Evolutionary conservation across 2,329 filamentous ascomycete species (phyloP).

Genomic region (Ophiostoma montium): DNA sequence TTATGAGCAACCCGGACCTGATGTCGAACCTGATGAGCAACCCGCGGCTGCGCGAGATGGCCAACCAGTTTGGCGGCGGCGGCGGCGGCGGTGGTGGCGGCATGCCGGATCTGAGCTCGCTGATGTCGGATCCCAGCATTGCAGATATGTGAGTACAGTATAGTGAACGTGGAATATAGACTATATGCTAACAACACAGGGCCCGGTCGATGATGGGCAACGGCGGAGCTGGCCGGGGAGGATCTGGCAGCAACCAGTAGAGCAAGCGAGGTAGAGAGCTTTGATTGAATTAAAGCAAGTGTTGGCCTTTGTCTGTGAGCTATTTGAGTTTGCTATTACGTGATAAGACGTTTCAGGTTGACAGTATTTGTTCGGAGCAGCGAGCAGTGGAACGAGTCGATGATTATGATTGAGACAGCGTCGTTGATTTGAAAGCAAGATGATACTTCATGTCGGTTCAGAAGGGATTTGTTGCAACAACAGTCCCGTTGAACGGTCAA

Average conservation of each 20-base stretch:
- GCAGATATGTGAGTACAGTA: conserved; percentile 48
- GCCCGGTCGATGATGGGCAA: conserved; percentile 20
- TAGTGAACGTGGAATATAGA: conserved; percentile 37
- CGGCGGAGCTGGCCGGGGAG: conserved; percentile 8
- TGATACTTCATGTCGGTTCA: too few relatives aligned
- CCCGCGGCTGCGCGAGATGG: conserved; percentile 77
- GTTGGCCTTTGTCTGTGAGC: too few relatives aligned
- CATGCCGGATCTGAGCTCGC: conserved; percentile 69
- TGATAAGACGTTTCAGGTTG: too few relatives aligned
- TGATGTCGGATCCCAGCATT: conserved; percentile 89
- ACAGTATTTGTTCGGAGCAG: too few relatives aligned
- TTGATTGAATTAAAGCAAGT: too few relatives aligned
- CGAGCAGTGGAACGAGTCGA: too few relatives aligned
- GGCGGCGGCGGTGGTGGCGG: conserved; percentile 36
- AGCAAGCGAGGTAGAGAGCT: background rate
- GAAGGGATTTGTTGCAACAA: too few relatives aligned
- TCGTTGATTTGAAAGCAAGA: too few relatives aligned
- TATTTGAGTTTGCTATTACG: too few relatives aligned
- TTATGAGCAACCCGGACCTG: conserved; percentile 94
- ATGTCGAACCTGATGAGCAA: conserved; percentile 91
- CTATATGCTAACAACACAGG: conserved; percentile 10
- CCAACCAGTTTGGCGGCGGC: conserved; percentile 58
- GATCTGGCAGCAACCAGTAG: background rate
- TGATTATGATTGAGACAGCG: too few relatives aligned
- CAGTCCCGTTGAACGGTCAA: too few relatives aligned